Percentiles rank a stretch among this genome's conserved stretches.
Evolutionary conservation across 2,329 filamentous ascomycete species (phyloP).

Genomic region (Dryadomyces quercivorus): DNA sequence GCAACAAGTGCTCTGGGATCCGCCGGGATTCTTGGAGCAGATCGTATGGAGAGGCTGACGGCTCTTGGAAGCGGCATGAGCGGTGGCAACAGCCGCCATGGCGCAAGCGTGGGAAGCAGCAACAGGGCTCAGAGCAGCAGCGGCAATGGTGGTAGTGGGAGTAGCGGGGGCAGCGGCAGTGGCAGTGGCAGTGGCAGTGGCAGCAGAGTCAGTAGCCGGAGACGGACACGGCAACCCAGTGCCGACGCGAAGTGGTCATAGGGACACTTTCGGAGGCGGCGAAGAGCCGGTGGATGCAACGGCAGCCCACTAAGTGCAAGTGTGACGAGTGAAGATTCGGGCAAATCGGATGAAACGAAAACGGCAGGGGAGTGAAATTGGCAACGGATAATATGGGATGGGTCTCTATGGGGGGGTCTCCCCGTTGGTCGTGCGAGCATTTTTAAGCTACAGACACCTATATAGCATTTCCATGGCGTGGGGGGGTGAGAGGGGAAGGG

Average conservation of each 20-base stretch:
- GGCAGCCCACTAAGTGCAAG: neutral
- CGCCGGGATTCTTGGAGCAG: neutral
- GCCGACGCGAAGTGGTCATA: slow-evolving; percentile 13
- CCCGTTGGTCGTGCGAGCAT: neutral
- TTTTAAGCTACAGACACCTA: neutral
- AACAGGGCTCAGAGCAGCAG: neutral
- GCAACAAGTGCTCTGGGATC: neutral
- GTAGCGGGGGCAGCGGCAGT: neutral
- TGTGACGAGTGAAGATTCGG: neutral
- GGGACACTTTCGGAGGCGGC: slow-evolving; percentile 4
- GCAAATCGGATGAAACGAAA: neutral
- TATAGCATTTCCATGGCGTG: neutral
- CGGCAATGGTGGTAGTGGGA: neutral
- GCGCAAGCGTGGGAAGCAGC: neutral
- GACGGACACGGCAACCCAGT: slow-evolving; percentile 10
- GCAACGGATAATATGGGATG: neutral
- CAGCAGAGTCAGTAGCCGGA: slow-evolving; percentile 1
- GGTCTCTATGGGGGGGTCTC: neutral
- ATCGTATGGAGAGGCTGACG: slow-evolving; percentile 5
- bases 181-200: neutral
- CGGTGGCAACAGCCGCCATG: neutral
- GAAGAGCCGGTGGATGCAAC: neutral
- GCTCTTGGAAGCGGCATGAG: slow-evolving; percentile 7
- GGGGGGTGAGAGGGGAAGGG: neutral
- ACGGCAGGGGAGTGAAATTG: neutral